Evolutionary conservation across 768 basidiomycete genomes (phyloP), one percentile per base, ranked within the genome.

Genomic region (Exidia glandulosa): DNA sequence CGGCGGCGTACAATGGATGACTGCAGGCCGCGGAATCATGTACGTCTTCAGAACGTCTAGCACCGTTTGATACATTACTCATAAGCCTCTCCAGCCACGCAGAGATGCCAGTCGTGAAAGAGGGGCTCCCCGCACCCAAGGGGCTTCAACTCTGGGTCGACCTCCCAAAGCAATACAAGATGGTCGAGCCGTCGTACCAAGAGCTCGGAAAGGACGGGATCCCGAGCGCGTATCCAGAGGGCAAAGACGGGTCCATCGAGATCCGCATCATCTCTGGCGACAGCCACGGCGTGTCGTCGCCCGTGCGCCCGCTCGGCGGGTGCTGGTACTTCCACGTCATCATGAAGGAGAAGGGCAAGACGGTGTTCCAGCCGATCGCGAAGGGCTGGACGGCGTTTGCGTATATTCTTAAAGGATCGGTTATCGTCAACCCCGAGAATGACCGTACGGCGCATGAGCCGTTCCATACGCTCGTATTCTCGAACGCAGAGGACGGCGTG

Each of bases 1-100:
- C 9, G 94, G 94, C 3, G 95, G 93, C 56, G 86, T 96, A 2
- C 94, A 97, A 68, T 96, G 94, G 91, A 95, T 95, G 94, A 85
- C 81, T 70, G 88, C 88, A 14, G 87, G 86, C 36, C 56, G 60
- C 74, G 81, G 71, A 33, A 57, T 57, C 57, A 25, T 23, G 14
- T 54, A 14, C 37, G 47, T 65, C 60, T 52, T 12, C 31, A 32
- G 54, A 30, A 1, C 31, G 1, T n/a, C n/a, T 63, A 48, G 36
- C 59, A 52, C n/a, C n/a, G n/a, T n/a, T n/a, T 30, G 13, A 27
- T 31, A 47, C 56, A 2, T 52, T 27, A 32, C 13, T 9, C n/a
- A 58, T 14, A 14, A 19, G n/a, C 59, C 52, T 57, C 74, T 70
- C 89, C 65, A 85, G 90, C 33, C 88, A 90, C 62, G 85, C 87